Percentiles rank a stretch among this genome's conserved stretches.
Conservation (phyloP, 2,329 filamentous ascomycete genomes). For the Pseudogymnoascus verrucosus region DNA sequence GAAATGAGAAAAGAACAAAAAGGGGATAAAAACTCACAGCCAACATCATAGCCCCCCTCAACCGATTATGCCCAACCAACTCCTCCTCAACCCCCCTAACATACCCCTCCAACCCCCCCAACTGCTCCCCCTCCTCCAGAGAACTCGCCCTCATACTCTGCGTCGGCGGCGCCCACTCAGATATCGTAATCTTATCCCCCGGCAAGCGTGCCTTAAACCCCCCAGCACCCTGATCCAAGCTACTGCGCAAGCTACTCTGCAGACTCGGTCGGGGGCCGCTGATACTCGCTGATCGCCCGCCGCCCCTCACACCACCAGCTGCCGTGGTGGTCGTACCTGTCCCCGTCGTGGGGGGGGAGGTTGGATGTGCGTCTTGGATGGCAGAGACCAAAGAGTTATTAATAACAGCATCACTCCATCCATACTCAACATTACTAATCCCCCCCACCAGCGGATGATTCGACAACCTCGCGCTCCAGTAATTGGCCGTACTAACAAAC, state of each 20-base stretch:
- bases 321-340: constrained; percentile 14
- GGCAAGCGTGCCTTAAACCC: constrained; percentile 53
- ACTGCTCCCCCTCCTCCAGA: constrained; percentile 71
- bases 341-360: constrained; percentile 15
- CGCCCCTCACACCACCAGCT: not conserved
- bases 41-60: constrained; percentile 78
- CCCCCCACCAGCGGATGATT: constrained; percentile 89
- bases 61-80: constrained; percentile 76
- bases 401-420: constrained; percentile 83
- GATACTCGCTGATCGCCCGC: constrained; percentile 24
- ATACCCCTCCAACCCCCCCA: constrained; percentile 66
- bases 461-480: constrained; percentile 91
- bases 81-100: constrained; percentile 82
- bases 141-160: constrained; percentile 84
- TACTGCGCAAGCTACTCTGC: constrained; percentile 54
- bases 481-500: constrained; percentile 91
- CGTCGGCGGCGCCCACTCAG: constrained; percentile 81
- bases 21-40: constrained; percentile 43
- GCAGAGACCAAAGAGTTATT: constrained; percentile 38
- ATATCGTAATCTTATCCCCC: constrained; percentile 75
- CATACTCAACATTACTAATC: constrained; percentile 95
- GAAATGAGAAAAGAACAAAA: not conserved
- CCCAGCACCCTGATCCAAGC: constrained; percentile 40
- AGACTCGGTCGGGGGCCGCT: constrained; percentile 40
- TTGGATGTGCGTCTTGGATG: constrained; percentile 40